Evolutionary conservation across 495 filamentous ascomycete species (phyloP), one percentile per base, ranked within the genome.

Genomic region (Hyaloscypha bicolor): DNA sequence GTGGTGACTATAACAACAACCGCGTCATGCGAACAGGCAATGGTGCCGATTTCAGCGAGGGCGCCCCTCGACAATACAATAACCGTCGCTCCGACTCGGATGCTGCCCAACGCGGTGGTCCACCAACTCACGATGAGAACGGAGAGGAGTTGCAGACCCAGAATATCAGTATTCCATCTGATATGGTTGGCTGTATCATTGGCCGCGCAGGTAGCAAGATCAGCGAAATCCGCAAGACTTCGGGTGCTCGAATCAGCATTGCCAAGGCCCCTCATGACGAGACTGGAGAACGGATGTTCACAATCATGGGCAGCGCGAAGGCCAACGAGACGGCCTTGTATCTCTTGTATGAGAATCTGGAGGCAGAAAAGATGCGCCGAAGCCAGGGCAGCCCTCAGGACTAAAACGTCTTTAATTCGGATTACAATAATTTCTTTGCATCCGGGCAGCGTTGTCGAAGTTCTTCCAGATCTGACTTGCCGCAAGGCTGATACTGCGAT

Each of bases 161-260:
- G 74, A 98, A 98, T 79, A 99, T 99, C 82, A 97, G 93, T 80
- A 99, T 99, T 73, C 95, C 95, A 35, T 91, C 95, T 29, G 95
- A 99, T 80, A 99, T 99, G 95, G 95, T 99, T 79, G 95, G 95
- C 63, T 99, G 95, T 81, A 99, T 99, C 81, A 99, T 99, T 76
- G 95, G 95, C 65, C 89, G 93, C 63, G 92, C 81, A 53, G 95
- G 95, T 63, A 91, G 85, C 82, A 99, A 98, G 86, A 99, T 99
- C 75, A 96, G 91, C 74, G 95, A 99, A 79, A 99, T 99, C 72
- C 89, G 95, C 73, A 93, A 96, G 80, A 93, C 87, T 64, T 99
- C 95, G 69, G 94, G 94, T 63, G 95, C 95, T 63, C 90, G 93
- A 69, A 99, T 99, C 80, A 97, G 93, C 65, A 99, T 99, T 77